Conservation (phyloP, 2,329 filamentous ascomycete genomes). For the Alternaria dauci region DNA sequence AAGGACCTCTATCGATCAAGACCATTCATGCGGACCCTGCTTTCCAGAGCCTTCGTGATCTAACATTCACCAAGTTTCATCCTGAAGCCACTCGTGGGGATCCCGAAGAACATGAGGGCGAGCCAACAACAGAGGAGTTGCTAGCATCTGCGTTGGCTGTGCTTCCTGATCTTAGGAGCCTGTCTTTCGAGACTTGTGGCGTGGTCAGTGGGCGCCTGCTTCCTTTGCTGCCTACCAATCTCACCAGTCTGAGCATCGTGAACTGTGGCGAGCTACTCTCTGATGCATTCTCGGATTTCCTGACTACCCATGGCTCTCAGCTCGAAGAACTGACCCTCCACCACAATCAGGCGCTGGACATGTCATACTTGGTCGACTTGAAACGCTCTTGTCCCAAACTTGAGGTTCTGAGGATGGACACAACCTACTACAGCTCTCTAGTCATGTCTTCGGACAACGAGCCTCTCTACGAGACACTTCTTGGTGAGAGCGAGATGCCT, state of each 20-base stretch:
- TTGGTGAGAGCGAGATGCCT: slow-evolving; percentile 71
- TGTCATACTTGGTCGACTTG: slow-evolving; percentile 76
- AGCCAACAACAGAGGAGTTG: slow-evolving; percentile 53
- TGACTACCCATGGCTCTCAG: slow-evolving; percentile 71
- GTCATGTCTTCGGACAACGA: slow-evolving; percentile 74
- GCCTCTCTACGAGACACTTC: slow-evolving; percentile 74
- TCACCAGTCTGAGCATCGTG: slow-evolving; percentile 75
- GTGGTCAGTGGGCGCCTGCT: slow-evolving; percentile 74
- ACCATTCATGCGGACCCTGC: slow-evolving; percentile 56
- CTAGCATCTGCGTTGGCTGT: slow-evolving; percentile 61
- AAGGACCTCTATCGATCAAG: slow-evolving; percentile 47
- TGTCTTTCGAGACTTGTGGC: slow-evolving; percentile 79
- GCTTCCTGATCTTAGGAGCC: slow-evolving; percentile 70
- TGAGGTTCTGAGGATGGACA: slow-evolving; percentile 75
- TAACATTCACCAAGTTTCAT: slow-evolving; percentile 49
- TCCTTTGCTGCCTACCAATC: slow-evolving; percentile 69
- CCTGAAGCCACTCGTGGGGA: slow-evolving; percentile 27
- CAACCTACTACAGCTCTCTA: slow-evolving; percentile 78
- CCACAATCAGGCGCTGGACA: slow-evolving; percentile 80
- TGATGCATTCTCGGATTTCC: slow-evolving; percentile 69
- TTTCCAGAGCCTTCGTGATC: slow-evolving; percentile 49
- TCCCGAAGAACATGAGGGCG: slow-evolving; percentile 19
- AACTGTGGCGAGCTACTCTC: slow-evolving; percentile 82
- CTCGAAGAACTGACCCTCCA: slow-evolving; percentile 74
- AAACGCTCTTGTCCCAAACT: slow-evolving; percentile 74